Evolutionary conservation across 441 rosid species (phyloP), one percentile per base, ranked within the genome.

Genomic region (Erodium chrysanthum): DNA sequence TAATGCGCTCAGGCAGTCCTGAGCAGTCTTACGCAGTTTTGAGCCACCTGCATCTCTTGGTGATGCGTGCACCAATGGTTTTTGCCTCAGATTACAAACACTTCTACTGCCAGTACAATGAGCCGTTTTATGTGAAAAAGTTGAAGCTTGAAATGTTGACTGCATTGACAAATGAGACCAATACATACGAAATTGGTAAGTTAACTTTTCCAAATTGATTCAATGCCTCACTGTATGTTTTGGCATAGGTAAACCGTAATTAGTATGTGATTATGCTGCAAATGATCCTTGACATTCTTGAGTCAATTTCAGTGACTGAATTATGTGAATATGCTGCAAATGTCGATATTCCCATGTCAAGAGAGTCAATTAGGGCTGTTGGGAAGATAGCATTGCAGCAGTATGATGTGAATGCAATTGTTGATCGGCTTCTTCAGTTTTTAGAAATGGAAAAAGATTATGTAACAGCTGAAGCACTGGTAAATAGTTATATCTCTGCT

Each of bases 131-230:
- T 82, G 92, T 91, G 68, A 93, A 93, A 82, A 85, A 91, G 66
- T 73, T 91, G 86, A 93, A 93, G 90, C 97, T 93, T 72, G 97
- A 91, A 79, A 93, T 93, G 98, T 85, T 93, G 85, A 91, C 98
- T 72, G 96, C 93, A 8, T 91, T 91, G 66, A 97, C 96, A 77
- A 91, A 86, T 80, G 97, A 90, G 83, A 91, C 86, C 81, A 91
- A 89, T 71, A 91, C 98, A 54, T 93, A 93, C 52, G 98, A 93
- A 85, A 93, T 93, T 71, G 96, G 96, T 91, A 77, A 75, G 90
- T 15, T 66, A 72, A 46, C 66, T 60, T 22, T 58, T 70, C 67
- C 22, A 10, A 20, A 65, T 31, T 66, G 29, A 20, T 65, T 77
- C 44, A 66, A 42, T 12, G 18, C 14, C 14, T 33, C 40, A 33